These are phyloP conservation scores for Extremus antarcticus DNA, from an alignment of 495 filamentous ascomycete genomes.

Conservation along the genomic window DNA sequence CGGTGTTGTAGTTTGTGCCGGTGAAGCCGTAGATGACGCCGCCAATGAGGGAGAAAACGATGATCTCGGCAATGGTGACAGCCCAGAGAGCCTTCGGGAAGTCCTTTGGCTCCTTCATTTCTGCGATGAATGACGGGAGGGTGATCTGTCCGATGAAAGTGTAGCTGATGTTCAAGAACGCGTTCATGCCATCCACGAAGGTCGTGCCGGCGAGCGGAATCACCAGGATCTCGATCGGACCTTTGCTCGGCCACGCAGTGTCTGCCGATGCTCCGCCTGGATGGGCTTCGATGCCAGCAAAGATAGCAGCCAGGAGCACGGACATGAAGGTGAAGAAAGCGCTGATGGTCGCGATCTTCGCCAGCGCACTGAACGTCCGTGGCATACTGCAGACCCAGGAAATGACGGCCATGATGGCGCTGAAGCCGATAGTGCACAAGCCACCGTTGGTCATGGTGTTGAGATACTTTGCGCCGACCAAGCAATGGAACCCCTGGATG, in stretches of 20 bases:
- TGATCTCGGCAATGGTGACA: constrained; percentile 73
- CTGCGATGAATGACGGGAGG: constrained; percentile 79
- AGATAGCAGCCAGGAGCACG: constrained; percentile 67
- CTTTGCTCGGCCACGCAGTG: constrained; percentile 31
- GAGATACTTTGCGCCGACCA: constrained; percentile 69
- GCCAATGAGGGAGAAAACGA: constrained; percentile 69
- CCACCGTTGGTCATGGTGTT: constrained; percentile 65
- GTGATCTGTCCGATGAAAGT: constrained; percentile 93
- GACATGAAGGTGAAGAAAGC: constrained; percentile 81
- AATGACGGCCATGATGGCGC: constrained; percentile 54
- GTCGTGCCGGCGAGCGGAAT: constrained; percentile 60
- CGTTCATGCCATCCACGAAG: constrained; percentile 67
- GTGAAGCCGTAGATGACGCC: constrained; percentile 68
- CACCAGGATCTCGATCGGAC: constrained; percentile 37
- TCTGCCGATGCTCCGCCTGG: constrained; percentile 45
- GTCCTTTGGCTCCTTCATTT: constrained; percentile 77
- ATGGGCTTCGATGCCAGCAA: constrained; percentile 59
- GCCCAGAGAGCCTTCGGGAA: constrained; percentile 85
- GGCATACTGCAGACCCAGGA: constrained; percentile 69
- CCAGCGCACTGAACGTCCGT: constrained; percentile 67
- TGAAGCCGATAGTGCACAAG: constrained; percentile 64
- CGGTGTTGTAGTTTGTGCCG: constrained; percentile 70
- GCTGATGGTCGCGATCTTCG: constrained; percentile 60
- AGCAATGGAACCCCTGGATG: constrained; percentile 70
- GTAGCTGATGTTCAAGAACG: constrained; percentile 83